phyloP scores from a whole-genome alignment of 306 rosid genomes.

The Malus orientalis region DNA sequence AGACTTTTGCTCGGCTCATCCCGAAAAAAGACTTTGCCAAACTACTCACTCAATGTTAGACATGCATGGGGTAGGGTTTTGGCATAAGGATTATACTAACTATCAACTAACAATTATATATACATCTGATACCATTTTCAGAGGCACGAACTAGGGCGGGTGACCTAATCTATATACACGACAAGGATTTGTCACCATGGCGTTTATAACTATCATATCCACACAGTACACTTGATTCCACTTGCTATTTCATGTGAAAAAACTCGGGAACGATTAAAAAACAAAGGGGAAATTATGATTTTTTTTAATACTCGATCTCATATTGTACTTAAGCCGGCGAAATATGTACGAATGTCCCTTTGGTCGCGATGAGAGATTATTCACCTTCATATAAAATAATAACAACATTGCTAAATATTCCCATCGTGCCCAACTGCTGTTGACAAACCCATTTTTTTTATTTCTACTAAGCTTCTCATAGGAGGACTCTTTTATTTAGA shows the following conservation, averaged over 20 bases:
- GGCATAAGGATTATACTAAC: not conserved
- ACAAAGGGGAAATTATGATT: not conserved
- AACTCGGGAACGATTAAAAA: not conserved
- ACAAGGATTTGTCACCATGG: not conserved
- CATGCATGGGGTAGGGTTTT: conserved; percentile 35
- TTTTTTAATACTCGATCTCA: not conserved
- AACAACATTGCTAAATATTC: not conserved
- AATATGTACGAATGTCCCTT: no score
- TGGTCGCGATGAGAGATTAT: no score
- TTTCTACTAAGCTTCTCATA: no score
- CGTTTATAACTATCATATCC: not conserved
- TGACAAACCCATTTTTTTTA: no score
- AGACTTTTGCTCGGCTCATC: conserved; percentile 3
- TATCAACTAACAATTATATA: not conserved
- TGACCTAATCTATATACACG: conserved; percentile 33
- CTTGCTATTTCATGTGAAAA: not conserved
- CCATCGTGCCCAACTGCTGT: not conserved
- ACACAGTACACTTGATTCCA: not conserved
- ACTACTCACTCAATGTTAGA: conserved; percentile 11
- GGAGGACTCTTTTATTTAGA: no score
- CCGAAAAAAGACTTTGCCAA: conserved; percentile 1
- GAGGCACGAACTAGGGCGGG: conserved; percentile 37
- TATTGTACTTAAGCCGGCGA: no score
- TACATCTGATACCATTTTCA: not conserved
- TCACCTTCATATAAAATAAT: not conserved